These are phyloP conservation scores for Yamadazyma sp. DNA, from an alignment of 805 yeast genomes.

Conservation along the genomic window DNA sequence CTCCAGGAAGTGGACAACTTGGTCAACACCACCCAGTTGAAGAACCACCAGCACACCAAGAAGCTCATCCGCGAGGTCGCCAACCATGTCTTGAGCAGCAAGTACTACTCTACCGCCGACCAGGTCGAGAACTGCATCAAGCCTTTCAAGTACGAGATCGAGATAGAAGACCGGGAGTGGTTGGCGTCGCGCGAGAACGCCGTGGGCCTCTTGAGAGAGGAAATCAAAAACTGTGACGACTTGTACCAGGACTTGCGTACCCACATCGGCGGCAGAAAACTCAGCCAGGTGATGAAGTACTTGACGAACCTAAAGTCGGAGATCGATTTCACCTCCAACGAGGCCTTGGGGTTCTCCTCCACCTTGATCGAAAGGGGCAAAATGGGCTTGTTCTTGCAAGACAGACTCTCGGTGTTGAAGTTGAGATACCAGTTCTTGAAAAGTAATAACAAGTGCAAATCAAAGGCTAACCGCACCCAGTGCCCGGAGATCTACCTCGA, in stretches of 20 bases:
- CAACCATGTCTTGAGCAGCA: conserved; percentile 66
- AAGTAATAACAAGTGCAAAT: conserved; percentile 71
- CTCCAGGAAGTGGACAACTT: conserved; percentile 74
- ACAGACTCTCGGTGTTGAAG: conserved; percentile 65
- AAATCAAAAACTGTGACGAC: conserved; percentile 74
- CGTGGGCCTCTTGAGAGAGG: conserved; percentile 72
- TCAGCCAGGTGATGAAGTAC: conserved; percentile 79
- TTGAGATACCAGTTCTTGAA: conserved; percentile 72
- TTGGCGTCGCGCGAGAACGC: conserved; percentile 75
- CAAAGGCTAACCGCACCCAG: conserved; percentile 76
- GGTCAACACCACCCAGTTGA: conserved; percentile 70
- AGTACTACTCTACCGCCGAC: conserved; percentile 91
- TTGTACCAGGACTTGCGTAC: conserved; percentile 59
- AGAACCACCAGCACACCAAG: conserved; percentile 83
- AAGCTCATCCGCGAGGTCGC: conserved; percentile 85
- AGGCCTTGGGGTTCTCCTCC: conserved; percentile 82
- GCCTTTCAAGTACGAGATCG: conserved; percentile 96
- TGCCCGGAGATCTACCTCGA: conserved; percentile 95
- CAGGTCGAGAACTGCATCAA: conserved; percentile 98
- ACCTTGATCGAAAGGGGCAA: conserved; percentile 74
- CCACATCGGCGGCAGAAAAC: conserved; percentile 79
- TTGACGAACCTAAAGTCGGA: conserved; percentile 46
- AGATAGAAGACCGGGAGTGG: conserved; percentile 96
- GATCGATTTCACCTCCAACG: conserved; percentile 49
- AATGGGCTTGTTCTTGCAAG: conserved; percentile 76